Evolutionary conservation across 164 flowering plant genomes (phyloP), one percentile per base, ranked within the genome.

Genomic region (Warburgia ugandensis): DNA sequence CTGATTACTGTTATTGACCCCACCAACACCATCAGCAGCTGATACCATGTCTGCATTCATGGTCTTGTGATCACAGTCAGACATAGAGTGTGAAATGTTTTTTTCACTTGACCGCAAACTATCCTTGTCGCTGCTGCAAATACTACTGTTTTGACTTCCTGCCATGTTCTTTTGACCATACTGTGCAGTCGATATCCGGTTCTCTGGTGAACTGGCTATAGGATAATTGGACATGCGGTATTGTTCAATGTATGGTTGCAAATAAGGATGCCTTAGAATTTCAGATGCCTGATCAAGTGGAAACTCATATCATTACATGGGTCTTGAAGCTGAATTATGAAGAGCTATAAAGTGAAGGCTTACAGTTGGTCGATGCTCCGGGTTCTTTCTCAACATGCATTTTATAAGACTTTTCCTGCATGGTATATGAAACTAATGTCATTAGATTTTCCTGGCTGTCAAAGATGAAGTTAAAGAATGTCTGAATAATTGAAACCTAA

Each of bases 281-380:
- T 86, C 97, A 3, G 95, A 76, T 54, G 99, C 99, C 99, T 92
- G 77, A 50, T 19, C 52, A 73, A 50, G 44, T 33, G 32, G 27
- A 14, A 67, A 60, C 35, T 29, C 43, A 50, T 31, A 63, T 35
- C 48, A 50, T 68, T 65, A 71, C 45, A 55, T 26, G 35, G 45
- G 39, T 13, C 40, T 39, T 10, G 48, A 13, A 6, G n/a, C 11
- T 16, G 6, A 36, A 17, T 41, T 33, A 20, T 25, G 12, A n/a
- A 29, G 25, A 40, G 29, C 31, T 45, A 37, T 9, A 35, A 16
- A 26, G 22, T 7, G 44, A 35, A 60, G 29, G 36, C 81, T 71
- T 80, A 94, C 99, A 66, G 58, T 84, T 21, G 97, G 91, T 28
- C 97, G 85, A 68, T 84, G 94, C 74, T 94, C 99, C 13, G 99